phyloP scores from a whole-genome alignment of 352 stramenopile species.

The Poterioochromonas sp. region DNA sequence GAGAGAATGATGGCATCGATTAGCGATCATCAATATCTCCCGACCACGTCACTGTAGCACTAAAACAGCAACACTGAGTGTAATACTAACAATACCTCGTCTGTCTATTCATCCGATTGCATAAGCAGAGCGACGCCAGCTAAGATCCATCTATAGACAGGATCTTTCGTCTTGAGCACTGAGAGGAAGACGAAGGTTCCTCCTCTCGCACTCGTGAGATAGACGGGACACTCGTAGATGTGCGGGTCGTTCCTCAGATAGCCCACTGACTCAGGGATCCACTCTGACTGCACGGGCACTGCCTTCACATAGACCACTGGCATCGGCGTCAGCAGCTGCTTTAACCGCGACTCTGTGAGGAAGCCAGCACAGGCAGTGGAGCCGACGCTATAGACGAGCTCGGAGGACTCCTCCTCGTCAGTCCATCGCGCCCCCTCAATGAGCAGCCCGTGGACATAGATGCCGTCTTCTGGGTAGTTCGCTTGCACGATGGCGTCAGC shows the following conservation, averaged over 20 bases:
- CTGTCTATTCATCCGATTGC: constrained; percentile 42
- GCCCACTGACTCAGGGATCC: constrained; percentile 72
- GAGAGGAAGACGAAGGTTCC: constrained; percentile 82
- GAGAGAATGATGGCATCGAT: too few species aligned
- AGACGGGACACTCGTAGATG: constrained; percentile 81
- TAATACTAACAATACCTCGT: too few species aligned
- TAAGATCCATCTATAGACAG: constrained; percentile 69
- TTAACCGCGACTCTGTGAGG: constrained; percentile 72
- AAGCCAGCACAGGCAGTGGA: constrained; percentile 71
- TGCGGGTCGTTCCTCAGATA: constrained; percentile 64
- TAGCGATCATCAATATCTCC: too few species aligned
- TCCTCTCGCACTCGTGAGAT: constrained; percentile 75
- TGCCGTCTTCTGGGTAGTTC: constrained; percentile 57
- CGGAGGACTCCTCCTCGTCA: constrained; percentile 67
- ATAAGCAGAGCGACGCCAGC: constrained; percentile 72
- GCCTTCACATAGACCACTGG: constrained; percentile 81
- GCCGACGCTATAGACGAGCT: constrained; percentile 54
- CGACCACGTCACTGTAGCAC: too few species aligned
- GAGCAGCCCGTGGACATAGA: constrained; percentile 76
- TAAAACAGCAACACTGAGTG: too few species aligned
- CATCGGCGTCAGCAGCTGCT: constrained; percentile 71
- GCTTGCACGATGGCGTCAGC: constrained; percentile 52
- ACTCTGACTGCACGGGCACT: constrained; percentile 69
- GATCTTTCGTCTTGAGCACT: constrained; percentile 73
- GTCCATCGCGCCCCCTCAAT: constrained; percentile 81